These are phyloP conservation scores for Lichenothelia convexa DNA, from an alignment of 495 filamentous ascomycete species.

Conservation along the genomic window DNA sequence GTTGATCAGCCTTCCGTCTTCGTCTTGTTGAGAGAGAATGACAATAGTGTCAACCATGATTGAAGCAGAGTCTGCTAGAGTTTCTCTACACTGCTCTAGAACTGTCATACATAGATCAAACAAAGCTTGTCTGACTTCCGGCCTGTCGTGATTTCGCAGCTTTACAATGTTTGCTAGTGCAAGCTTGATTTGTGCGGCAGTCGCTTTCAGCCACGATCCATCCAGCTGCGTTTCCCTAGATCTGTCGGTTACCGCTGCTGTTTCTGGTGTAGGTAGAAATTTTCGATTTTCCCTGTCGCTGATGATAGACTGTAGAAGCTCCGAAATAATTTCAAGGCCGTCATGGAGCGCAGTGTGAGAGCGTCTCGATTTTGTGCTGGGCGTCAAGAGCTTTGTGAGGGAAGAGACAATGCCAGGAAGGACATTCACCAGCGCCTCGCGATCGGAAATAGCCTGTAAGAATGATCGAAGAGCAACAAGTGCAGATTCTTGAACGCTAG, in stretches of 20 bases:
- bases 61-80: conserved; percentile 45
- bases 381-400: conserved; percentile 54
- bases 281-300: conserved; percentile 36
- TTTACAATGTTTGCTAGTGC: conserved; percentile 64
- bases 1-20: conserved; percentile 24
- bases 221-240: conserved; percentile 16
- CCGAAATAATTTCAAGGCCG: conserved; percentile 39
- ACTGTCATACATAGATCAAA: conserved; percentile 51
- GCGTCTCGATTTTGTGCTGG: conserved; percentile 42
- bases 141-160: conserved; percentile 52
- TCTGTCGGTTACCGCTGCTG: conserved; percentile 7
- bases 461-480: conserved; percentile 44
- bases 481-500: conserved; percentile 47
- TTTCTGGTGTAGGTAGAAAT: conserved; percentile 15
- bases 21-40: conserved; percentile 35
- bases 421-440: conserved; percentile 57
- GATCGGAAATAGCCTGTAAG: conserved; percentile 43
- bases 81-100: conserved; percentile 58
- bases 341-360: conserved; percentile 44
- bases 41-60: conserved; percentile 71
- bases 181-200: conserved; percentile 63
- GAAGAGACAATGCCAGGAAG: conserved; percentile 78
- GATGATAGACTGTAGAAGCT: conserved; percentile 43
- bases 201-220: conserved; percentile 64
- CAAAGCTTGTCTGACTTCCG: conserved; percentile 51